Evolutionary conservation across 1,139 yeast species (phyloP), one percentile per base, ranked within the genome.

Genomic region (Sugiyamaella paludigena): DNA sequence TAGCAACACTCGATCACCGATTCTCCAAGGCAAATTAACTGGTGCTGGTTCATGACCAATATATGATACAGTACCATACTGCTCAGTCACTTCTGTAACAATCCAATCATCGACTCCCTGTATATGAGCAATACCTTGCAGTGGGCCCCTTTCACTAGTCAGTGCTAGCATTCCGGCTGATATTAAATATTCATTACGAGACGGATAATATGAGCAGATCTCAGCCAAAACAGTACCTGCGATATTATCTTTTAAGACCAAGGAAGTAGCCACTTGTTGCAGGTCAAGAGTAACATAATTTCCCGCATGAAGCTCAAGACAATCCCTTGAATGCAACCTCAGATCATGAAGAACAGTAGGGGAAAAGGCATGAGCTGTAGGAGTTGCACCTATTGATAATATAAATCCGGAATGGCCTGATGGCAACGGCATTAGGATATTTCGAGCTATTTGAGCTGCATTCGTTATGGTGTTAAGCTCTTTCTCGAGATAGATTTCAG

Each of bases 301-400:
- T 11, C 94, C 94, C 13, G 91, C 89, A 62, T 85, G 94, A 13
- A 85, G 63, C 58, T 85, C 94, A 41, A 85, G 66, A 1, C 61
- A 62, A 3, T 83, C 84, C 26, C 66, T 44, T 10, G 50, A 36
- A 29, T 56, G 54, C 19, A 57, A 32, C n/a, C 45, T 26, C 24
- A 43, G 29, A n/a, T 33, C n/a, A 31, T 67, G 71, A 8, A 47
- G 35, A 29, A 40, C 52, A 5, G 45, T 12, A 9, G 43, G 19
- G 49, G 71, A 71, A 2, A 83, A 71, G 0, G 87, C 79, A 57
- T 82, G 87, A 1, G 85, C 83, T 0, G 91, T 84, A 36, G 94
- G 92, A 0, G 94, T 84, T 1, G 92, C 88, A 8, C 94, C 94
- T 15, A 84, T 84, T 1, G 83, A 80, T 30, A 77, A 66, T 33